Evolutionary conservation across 805 yeast species (phyloP), one percentile per base, ranked within the genome.

Genomic region (Kodamaea neixiangensis): DNA sequence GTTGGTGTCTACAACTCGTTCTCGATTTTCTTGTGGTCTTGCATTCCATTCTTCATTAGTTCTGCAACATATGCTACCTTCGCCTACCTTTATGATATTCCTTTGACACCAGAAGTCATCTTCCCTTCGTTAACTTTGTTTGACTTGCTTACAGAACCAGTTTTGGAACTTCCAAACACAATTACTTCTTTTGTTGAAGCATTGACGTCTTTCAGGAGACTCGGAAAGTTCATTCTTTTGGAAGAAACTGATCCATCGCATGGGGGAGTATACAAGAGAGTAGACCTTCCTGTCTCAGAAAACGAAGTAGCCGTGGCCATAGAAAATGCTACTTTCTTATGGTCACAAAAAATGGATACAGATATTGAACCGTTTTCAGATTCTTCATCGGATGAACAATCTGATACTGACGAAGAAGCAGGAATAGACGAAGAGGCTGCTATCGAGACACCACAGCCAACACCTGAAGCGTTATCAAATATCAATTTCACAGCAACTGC

Each of bases 41-140:
- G 71, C 38, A 66, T 72, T 45, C 77, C 77, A 4, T 71, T 68
- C 57, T 61, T 60, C 29, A 58, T 73, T 14, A 66, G 73, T 15
- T 60, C 71, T 51, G 62, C 75, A 6, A 61, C 68, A 7, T 73
- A 68, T 53, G 53, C 63, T 1, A 53, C 61, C 3, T 71, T 64
- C 53, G 62, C 70, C 7, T 39, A 53, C 33, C 43, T 62, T 20
- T 54, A 62, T 50, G 56, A 61, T 6, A 54, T 54, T 17, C 62
- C 67, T 0, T 62, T 73, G 44, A 63, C 71, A 2, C 76, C 77
- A 3, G 65, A 68, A 9, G 63, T 69, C 34, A 58, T 70, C 3
- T 72, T 73, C 61, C 77, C 77, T 11, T 68, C 75, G 0, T 64
- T 72, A 53, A 59, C 74, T 1, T 58, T 72, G 38, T 73, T 73